phyloP scores from a whole-genome alignment of 305 asterid genomes.

The Fraxinus sp. region DNA sequence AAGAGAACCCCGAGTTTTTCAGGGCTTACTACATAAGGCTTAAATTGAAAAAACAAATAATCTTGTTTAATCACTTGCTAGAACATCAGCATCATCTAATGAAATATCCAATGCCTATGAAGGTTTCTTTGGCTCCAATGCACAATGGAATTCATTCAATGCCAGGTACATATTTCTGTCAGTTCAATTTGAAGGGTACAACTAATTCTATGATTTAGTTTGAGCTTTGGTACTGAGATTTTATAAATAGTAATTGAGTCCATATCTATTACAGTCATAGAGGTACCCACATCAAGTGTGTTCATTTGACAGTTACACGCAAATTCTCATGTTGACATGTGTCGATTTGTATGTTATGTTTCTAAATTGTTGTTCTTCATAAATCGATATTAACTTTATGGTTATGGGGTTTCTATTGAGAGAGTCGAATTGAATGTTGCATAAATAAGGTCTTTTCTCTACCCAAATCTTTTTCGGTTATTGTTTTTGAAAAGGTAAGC shows the following conservation, averaged over 20 bases:
- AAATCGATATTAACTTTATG: not conserved
- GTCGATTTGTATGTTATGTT: not conserved
- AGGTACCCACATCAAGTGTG: not conserved
- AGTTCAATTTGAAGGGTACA: conserved; percentile 8
- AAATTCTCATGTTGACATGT: not conserved
- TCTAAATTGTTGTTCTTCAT: not conserved
- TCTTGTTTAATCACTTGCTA: conserved; percentile 84
- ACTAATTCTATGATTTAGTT: conserved; percentile 1
- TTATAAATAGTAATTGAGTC: not conserved
- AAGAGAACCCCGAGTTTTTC: conserved; percentile 61
- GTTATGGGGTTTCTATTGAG: not conserved
- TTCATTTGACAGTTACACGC: not conserved
- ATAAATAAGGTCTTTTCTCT: not conserved
- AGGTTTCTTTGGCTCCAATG: conserved; percentile 43
- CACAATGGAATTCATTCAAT: conserved; percentile 57
- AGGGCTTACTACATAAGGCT: conserved; percentile 66
- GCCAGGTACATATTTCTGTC: conserved; percentile 42
- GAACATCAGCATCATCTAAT: conserved; percentile 80
- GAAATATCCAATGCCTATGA: conserved; percentile 76
- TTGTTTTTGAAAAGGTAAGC: not conserved
- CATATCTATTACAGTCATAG: not conserved
- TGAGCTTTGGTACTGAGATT: not conserved
- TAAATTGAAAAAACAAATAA: conserved; percentile 84
- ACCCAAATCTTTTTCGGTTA: not conserved
- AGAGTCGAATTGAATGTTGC: not conserved